Evolutionary conservation across 768 basidiomycete species (phyloP), one percentile per base, ranked within the genome.

Genomic region (Lentinula lateritia): DNA sequence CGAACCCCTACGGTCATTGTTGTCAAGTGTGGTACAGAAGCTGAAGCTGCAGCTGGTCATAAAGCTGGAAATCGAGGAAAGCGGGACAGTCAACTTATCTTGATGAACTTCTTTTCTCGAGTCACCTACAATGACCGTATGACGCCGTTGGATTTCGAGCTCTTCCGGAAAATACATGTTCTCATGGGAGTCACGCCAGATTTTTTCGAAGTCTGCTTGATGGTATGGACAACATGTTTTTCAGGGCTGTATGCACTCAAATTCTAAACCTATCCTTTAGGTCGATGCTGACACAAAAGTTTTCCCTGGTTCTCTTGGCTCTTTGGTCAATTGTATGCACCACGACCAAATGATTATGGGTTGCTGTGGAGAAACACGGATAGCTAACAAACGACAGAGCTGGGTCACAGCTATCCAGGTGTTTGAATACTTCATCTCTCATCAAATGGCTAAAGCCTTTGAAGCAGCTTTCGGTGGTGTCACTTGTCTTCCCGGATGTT

Each of bases 81-180:
- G 74, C 90, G 97, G 46, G 97, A 99, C 77, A 94, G 93, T 74
- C 97, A 99, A 72, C 88, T 99, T 66, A 92, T 99, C 70, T 83
- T 99, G 68, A 99, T 99, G 97, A 97, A 98, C 77, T 99, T 99
- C 74, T 98, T 98, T 79, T 96, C 94, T 53, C 88, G 93, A 50
- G 97, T 99, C 68, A 99, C 97, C 16, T 99, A 98, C 76, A 98
- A 99, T 73, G 97, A 99, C 72, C 91, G 96, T 62, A 98, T 99
- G 95, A 84, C 85, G 32, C 97, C 97, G 6, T 83, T 99, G 67
- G 97, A 99, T 72, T 99, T 93, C 70, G 97, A 99, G 75, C 80
- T 99, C 39, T 99, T 99, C 81, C 86, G 97, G 57, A 98, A 98
- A 78, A 87, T 94, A 3, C 95, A 98, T 67, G 82, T 89, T 35